Conservation (phyloP, 2,329 filamentous ascomycete genomes). For the Penicillium brasilianum region DNA sequence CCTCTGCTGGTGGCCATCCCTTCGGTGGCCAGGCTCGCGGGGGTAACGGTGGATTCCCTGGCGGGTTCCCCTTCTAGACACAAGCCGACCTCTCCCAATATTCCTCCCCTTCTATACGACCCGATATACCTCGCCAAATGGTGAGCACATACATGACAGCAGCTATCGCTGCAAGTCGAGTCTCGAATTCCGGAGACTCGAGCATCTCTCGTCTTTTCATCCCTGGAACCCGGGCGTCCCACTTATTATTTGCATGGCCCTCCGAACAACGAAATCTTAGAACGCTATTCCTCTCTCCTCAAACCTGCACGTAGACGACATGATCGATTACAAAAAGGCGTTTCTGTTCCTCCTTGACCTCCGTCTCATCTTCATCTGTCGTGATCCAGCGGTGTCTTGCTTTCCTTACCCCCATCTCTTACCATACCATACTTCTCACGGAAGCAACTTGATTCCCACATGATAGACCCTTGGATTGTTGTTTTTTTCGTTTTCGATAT, state of each 20-base stretch:
- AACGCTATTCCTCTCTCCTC: neutral
- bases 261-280: neutral
- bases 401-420: constrained; percentile 4
- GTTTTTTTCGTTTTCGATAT: neutral
- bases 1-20: constrained; percentile 57
- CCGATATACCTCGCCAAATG: neutral
- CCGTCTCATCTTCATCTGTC: constrained; percentile 11
- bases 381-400: constrained; percentile 7
- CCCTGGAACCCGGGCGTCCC: neutral
- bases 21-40: constrained; percentile 48
- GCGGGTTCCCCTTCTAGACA: constrained; percentile 64
- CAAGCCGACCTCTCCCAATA: neutral
- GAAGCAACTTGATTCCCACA: constrained; percentile 30
- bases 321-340: constrained; percentile 1
- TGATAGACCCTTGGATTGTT: constrained; percentile 22
- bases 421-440: constrained; percentile 9
- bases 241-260: neutral
- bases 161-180: neutral
- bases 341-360: constrained; percentile 2
- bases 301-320: neutral
- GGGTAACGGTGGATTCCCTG: constrained; percentile 53
- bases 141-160: neutral
- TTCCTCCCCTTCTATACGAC: neutral
- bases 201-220: neutral
- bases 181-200: neutral